phyloP scores from a whole-genome alignment of 2,329 filamentous ascomycete species.

The Juglanconis sp. region DNA sequence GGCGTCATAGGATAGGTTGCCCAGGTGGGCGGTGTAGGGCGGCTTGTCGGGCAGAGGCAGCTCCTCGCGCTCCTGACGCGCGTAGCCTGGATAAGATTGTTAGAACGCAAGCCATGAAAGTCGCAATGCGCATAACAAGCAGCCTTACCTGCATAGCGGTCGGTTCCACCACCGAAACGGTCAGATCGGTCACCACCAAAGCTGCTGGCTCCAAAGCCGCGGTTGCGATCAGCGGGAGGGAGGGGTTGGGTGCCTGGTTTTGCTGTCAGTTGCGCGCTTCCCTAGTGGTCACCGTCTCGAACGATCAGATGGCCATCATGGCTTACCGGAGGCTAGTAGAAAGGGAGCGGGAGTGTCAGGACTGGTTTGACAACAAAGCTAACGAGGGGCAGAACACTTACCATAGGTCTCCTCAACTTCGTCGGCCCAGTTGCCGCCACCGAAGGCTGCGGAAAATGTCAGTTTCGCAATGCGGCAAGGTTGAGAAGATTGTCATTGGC shows the following conservation, averaged over 20 bases:
- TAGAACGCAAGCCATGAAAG: slow-evolving; percentile 4
- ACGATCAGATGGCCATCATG: background rate
- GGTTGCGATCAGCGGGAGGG: slow-evolving; percentile 46
- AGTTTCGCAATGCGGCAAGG: slow-evolving; percentile 26
- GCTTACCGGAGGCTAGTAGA: slow-evolving; percentile 33
- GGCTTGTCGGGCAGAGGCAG: slow-evolving; percentile 87
- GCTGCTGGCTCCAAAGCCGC: slow-evolving; percentile 27
- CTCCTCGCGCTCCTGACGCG: slow-evolving; percentile 60
- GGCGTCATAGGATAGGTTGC: slow-evolving; percentile 94
- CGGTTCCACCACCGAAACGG: slow-evolving; percentile 16
- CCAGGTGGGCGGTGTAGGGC: slow-evolving; percentile 91
- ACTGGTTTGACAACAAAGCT: slow-evolving; percentile 18
- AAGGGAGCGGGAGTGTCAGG: slow-evolving; percentile 19
- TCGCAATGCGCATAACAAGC: background rate
- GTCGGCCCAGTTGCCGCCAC: slow-evolving; percentile 88
- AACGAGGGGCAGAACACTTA: slow-evolving; percentile 44
- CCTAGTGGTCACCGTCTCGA: too few relatives aligned
- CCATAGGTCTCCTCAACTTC: slow-evolving; percentile 90
- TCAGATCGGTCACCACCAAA: slow-evolving; percentile 21
- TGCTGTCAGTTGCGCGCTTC: slow-evolving; percentile 4
- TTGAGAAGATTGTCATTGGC: slow-evolving; percentile 6
- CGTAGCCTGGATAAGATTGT: slow-evolving; percentile 46
- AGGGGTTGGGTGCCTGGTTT: slow-evolving; percentile 55
- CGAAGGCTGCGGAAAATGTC: slow-evolving; percentile 39
- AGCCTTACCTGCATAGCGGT: slow-evolving; percentile 22